Conservation (phyloP, 192 early-diverging fungal species). For the Dispira parvispora region DNA sequence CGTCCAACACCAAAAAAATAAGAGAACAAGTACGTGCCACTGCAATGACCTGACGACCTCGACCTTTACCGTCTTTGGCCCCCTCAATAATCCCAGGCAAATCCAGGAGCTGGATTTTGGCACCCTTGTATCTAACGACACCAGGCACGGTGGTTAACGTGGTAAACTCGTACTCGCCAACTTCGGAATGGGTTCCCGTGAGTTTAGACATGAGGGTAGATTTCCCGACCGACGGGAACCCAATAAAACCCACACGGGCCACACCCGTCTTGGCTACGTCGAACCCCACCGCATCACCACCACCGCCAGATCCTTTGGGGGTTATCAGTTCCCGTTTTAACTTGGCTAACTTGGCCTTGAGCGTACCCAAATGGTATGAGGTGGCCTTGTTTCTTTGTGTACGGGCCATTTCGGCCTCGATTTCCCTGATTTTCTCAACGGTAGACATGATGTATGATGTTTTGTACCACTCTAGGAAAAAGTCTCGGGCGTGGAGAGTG, state of each 20-base stretch:
- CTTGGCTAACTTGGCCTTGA: conserved; percentile 98
- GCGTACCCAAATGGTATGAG: conserved; percentile 75
- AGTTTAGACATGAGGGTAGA: conserved; percentile 95
- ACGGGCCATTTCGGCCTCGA: conserved; percentile 72
- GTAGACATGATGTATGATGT: conserved; percentile 25
- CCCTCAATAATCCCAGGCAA: conserved; percentile 96
- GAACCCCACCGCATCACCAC: conserved; percentile 79
- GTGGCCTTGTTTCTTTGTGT: conserved; percentile 97
- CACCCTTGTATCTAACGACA: conserved; percentile 87
- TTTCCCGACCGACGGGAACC: conserved; percentile 97
- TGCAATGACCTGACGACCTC: conserved; percentile 88
- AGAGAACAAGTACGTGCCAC: conserved; percentile 95
- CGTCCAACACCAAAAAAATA: conserved; percentile 93
- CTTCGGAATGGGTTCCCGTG: conserved; percentile 91
- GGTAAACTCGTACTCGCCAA: conserved; percentile 95
- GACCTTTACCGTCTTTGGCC: conserved; percentile 98
- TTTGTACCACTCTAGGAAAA: background rate
- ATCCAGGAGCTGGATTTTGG: conserved; percentile 98
- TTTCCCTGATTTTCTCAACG: conserved; percentile 41
- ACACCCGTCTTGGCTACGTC: conserved; percentile 98
- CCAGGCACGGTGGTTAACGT: conserved; percentile 99
- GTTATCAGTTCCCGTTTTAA: conserved; percentile 85
- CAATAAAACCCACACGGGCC: conserved; percentile 91
- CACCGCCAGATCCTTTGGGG: conserved; percentile 69
- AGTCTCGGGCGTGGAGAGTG: no score